Evolutionary conservation across 2,329 filamentous ascomycete genomes (phyloP).

Genomic region (Dactylellina sp.): DNA sequence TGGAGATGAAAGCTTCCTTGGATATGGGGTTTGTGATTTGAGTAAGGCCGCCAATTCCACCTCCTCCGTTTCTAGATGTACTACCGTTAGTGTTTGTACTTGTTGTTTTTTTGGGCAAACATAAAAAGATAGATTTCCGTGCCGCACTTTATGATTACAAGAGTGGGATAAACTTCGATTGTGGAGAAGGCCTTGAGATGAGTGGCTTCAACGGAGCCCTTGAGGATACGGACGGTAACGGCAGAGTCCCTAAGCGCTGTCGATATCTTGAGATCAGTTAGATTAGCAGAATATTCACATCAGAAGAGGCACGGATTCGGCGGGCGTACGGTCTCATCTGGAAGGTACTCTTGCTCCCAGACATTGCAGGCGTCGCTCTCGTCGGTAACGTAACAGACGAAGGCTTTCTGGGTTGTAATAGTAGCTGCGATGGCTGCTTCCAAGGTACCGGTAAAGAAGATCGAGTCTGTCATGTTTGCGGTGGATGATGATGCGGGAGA

Average conservation of each 20-base stretch:
- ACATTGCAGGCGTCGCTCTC: conserved; percentile 37
- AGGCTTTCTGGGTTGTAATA: conserved; percentile 27
- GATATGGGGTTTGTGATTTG: conserved; percentile 39
- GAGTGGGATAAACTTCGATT: conserved; percentile 37
- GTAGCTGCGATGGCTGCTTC: conserved; percentile 47
- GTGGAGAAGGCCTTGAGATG: conserved; percentile 47
- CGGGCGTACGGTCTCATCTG: conserved; percentile 23
- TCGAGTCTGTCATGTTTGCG: conserved; percentile 30
- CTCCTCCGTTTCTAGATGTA: conserved; percentile 47
- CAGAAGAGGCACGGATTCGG: neutral
- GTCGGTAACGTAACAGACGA: conserved; percentile 51
- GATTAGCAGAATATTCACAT: neutral
- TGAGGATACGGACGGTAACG: conserved; percentile 36
- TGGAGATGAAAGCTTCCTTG: conserved; percentile 48
- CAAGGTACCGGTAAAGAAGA: conserved; percentile 51
- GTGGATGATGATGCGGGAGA: conserved; percentile 7
- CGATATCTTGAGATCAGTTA: conserved; percentile 14
- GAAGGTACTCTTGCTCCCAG: conserved; percentile 46
- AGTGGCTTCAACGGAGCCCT: conserved; percentile 43
- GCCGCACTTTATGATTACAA: conserved; percentile 51
- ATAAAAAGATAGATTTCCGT: neutral
- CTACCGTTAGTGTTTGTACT: conserved; percentile 3
- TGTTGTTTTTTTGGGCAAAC: neutral
- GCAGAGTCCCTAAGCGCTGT: conserved; percentile 18
- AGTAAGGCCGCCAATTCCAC: conserved; percentile 45